Percentiles rank a stretch among this genome's conserved stretches.
These are phyloP conservation scores for Incumbomyces lentus DNA, from an alignment of 2,329 filamentous ascomycete species.

Conservation along the genomic window DNA sequence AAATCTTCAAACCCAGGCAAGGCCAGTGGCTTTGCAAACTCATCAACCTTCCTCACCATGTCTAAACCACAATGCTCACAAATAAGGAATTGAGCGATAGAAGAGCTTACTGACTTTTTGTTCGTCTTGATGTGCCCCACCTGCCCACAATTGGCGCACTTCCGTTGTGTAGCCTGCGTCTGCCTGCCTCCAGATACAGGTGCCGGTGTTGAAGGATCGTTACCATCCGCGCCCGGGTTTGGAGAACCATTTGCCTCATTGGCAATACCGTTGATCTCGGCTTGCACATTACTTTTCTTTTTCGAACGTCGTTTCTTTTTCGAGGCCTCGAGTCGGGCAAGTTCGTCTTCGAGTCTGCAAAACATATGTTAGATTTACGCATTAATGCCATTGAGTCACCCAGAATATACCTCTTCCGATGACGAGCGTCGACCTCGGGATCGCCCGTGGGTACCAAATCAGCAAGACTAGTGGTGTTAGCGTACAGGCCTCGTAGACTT, in stretches of 20 bases:
- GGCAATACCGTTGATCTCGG: constrained; percentile 7
- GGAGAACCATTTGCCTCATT: constrained; percentile 31
- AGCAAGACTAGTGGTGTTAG: constrained; percentile 40
- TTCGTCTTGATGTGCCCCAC: constrained; percentile 98
- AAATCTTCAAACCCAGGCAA: not conserved
- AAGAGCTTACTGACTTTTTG: constrained; percentile 65
- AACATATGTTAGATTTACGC: constrained; percentile 19
- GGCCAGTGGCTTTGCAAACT: not conserved
- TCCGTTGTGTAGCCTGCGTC: constrained; percentile 54
- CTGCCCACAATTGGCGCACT: constrained; percentile 95
- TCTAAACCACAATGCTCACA: constrained; percentile 12
- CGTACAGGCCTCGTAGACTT: not conserved
- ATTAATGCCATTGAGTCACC: not conserved
- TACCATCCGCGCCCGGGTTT: constrained; percentile 30
- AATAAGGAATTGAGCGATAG: not conserved
- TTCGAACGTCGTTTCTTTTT: constrained; percentile 48
- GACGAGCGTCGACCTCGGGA: constrained; percentile 52
- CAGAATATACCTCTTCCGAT: constrained; percentile 47
- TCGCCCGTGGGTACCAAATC: constrained; percentile 56
- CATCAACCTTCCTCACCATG: not conserved
- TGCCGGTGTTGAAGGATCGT: constrained; percentile 18
- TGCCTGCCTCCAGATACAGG: constrained; percentile 51
- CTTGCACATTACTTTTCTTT: constrained; percentile 8
- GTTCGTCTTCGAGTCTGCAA: constrained; percentile 49
- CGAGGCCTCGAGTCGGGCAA: constrained; percentile 82